Evolutionary conservation across 192 early-diverging fungal genomes (phyloP).

Genomic region (Coemansia sp.): DNA sequence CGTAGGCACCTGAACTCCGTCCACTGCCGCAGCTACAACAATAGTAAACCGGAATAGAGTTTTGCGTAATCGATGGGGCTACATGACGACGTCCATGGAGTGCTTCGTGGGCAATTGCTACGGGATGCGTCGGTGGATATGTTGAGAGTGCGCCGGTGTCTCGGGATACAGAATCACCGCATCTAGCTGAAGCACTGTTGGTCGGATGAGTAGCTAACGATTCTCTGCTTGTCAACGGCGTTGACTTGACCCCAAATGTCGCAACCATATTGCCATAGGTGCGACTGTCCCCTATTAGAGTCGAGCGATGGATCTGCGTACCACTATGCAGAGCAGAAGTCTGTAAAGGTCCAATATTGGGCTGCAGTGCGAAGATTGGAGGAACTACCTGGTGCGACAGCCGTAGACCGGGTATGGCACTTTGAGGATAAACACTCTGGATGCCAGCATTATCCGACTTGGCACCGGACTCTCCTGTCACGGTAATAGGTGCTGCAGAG

Average conservation of each 20-base stretch:
- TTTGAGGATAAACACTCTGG: too few relatives aligned
- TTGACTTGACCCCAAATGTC: slow-evolving; percentile 6
- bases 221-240: slow-evolving; percentile 16
- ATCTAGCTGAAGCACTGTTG: too few relatives aligned
- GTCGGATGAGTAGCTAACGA: slow-evolving; percentile 8
- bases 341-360: too few relatives aligned
- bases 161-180: too few relatives aligned
- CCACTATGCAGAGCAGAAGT: too few relatives aligned
- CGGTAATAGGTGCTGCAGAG: too few relatives aligned
- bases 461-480: too few relatives aligned
- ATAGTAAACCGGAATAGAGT: neutral
- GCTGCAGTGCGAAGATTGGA: too few relatives aligned
- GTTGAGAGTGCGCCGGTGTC: too few relatives aligned
- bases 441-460: too few relatives aligned
- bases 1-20: neutral
- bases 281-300: neutral
- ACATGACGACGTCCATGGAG: slow-evolving; percentile 25
- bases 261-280: neutral
- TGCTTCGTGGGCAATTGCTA: slow-evolving; percentile 30
- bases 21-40: neutral
- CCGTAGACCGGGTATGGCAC: too few relatives aligned
- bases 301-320: neutral
- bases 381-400: too few relatives aligned
- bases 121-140: slow-evolving; percentile 19
- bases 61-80: slow-evolving; percentile 1